phyloP scores from a whole-genome alignment of 202 grass and related monocot species.

The Digitaria exilis region DNA sequence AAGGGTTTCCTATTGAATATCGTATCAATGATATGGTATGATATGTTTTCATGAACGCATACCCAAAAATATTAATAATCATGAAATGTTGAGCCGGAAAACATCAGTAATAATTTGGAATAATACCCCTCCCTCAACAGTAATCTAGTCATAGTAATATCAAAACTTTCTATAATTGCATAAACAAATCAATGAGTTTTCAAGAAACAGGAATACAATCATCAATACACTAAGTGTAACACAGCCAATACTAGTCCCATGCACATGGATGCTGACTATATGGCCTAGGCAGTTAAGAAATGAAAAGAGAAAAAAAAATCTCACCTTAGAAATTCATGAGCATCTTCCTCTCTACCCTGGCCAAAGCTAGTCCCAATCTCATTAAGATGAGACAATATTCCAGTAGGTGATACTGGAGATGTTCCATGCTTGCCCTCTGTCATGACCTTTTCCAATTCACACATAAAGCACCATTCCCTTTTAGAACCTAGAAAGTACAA shows the following conservation, averaged over 20 bases:
- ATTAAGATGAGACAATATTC: conserved; percentile 72
- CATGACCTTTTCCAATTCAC: conserved; percentile 81
- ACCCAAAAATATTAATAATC: neutral
- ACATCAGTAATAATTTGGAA: neutral
- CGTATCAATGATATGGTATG: neutral
- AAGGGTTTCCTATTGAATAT: conserved; percentile 7
- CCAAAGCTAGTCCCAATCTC: conserved; percentile 71
- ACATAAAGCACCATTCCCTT: conserved; percentile 86
- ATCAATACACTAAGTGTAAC: neutral
- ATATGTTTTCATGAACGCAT: conserved; percentile 2
- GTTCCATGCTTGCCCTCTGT: conserved; percentile 57
- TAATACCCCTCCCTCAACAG: neutral
- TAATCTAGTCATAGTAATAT: neutral
- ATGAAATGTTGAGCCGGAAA: neutral
- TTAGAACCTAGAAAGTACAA: conserved; percentile 62
- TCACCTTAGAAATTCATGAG: conserved; percentile 97
- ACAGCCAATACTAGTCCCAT: neutral
- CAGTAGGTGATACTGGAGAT: conserved; percentile 66
- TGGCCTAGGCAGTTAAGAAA: conserved; percentile 10
- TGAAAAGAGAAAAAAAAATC: conserved; percentile 10
- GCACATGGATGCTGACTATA: conserved; percentile 16
- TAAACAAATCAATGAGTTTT: neutral
- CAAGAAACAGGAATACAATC: neutral
- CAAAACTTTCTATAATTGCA: neutral
- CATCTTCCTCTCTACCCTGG: conserved; percentile 66